Base-by-base conservation (phyloP, 2,329 filamentous ascomycete species). In the Neonectria ditissima region DNA sequence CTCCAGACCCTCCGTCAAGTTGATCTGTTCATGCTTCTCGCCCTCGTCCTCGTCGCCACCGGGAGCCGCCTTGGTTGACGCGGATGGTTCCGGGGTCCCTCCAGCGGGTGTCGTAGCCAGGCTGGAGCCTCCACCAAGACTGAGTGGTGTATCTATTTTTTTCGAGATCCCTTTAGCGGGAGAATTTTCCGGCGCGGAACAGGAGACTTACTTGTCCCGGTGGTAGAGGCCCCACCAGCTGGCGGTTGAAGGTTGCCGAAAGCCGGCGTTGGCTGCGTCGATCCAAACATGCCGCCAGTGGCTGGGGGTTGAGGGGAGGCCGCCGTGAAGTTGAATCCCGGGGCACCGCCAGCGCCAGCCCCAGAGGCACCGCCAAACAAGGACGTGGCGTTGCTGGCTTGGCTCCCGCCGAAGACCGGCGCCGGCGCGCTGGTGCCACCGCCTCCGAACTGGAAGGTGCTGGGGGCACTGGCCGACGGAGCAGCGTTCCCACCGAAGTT, bases 1-100 rank as follows among this genome's bases (percentile, higher is more conserved):
- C 76, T 94, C 91, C 16, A 87, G 87, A 59, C 85, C 86, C 67
- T 86, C 83, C 55, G 89, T 89, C 70, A 95, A 84, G 74, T 91
- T 90, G 68, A 92, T 86, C 77, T 92, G 90, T 76, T 90, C 86
- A 64, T 92, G 85, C 74, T 86, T 84, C 73, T 87, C 87, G 64
- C 82, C 84, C 59, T 86, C 85, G 68, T 88, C 87, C 66, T 87
- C 83, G 26, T 77, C 75, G 43, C 63, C 74, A 41, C 68, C 69
- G 51, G 80, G 80, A 70, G 78, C 77, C 69, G 80, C 79, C 69
- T 82, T 81, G 69, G 78, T 76, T 65, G 81, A 79, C 63, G 81
- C 77, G 65, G 84, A 80, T 67, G 86, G 85, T 77, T 89, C 86
- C 66, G 86, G 86, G 54, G 86, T 88, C 68, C 86, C 85, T 68